Evolutionary conservation across 371 early-diverging fungal species (phyloP).

Genomic region (Mortierella sp.): DNA sequence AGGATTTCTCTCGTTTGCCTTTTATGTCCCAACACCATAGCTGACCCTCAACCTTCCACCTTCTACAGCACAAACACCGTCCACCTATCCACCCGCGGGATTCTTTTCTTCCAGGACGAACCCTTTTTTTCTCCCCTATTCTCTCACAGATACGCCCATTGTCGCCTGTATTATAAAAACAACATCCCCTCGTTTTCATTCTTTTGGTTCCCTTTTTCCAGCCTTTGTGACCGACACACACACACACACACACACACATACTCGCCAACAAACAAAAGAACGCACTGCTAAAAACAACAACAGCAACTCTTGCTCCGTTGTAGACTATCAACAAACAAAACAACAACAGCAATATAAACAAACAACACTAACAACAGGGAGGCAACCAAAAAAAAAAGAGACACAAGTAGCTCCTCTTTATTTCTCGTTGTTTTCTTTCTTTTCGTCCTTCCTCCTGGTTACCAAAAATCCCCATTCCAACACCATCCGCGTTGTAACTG

Average conservation of each 20-base stretch:
- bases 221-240: not conserved
- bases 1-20: not conserved
- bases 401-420: not conserved
- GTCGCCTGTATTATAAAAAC: not conserved
- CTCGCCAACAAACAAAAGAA: not conserved
- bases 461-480: not conserved
- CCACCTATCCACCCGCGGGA: not conserved
- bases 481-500: not conserved
- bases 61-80: not conserved
- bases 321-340: not conserved
- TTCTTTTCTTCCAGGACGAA: not conserved
- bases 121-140: not conserved
- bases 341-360: not conserved
- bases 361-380: not conserved
- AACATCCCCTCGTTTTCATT: slow-evolving; percentile 5
- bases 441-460: not conserved
- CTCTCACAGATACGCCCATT: not conserved
- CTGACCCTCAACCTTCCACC: not conserved
- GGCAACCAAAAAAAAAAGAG: not conserved
- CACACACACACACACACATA: no score
- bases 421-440: not conserved
- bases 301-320: not conserved
- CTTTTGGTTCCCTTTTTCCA: not conserved
- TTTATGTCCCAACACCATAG: not conserved
- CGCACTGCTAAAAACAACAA: not conserved